phyloP scores from a whole-genome alignment of 768 basidiomycete species.

The Leccinum rimulosum region DNA sequence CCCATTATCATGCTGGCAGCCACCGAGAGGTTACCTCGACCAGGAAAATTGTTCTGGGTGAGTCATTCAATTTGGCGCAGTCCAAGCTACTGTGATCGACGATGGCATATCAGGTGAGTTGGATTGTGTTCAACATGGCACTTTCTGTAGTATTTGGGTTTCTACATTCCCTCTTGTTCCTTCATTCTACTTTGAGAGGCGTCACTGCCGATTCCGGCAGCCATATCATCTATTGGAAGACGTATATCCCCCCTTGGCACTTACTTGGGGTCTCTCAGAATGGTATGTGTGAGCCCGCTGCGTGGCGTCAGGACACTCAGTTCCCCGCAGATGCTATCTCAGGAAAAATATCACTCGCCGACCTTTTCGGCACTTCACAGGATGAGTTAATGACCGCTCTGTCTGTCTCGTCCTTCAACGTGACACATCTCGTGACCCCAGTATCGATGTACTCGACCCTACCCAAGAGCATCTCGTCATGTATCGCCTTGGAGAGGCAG shows the following conservation, averaged over 20 bases:
- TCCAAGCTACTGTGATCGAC: background rate
- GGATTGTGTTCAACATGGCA: conserved; percentile 27
- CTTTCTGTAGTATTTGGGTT: conserved; percentile 36
- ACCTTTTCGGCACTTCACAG: conserved; percentile 30
- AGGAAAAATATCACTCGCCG: conserved; percentile 22
- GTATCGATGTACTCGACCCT: conserved; percentile 26
- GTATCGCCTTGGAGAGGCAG: conserved; percentile 22
- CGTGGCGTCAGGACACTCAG: background rate
- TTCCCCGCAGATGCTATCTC: conserved; percentile 17
- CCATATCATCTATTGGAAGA: conserved; percentile 39
- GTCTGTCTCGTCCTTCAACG: conserved; percentile 2
- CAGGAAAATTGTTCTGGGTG: conserved; percentile 34
- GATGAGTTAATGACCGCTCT: conserved; percentile 19
- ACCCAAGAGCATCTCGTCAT: conserved; percentile 10
- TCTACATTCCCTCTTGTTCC: conserved; percentile 35
- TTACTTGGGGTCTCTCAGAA: conserved; percentile 23
- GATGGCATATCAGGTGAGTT: conserved; percentile 20
- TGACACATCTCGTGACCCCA: conserved; percentile 32
- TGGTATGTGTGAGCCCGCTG: conserved; percentile 16
- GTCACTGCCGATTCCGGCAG: conserved; percentile 2
- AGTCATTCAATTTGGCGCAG: conserved; percentile 1
- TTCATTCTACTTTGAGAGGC: conserved; percentile 20
- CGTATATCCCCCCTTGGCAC: conserved; percentile 39
- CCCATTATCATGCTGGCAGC: conserved; percentile 30
- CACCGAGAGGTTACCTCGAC: conserved; percentile 26